Evolutionary conservation across 2,329 filamentous ascomycete species (phyloP), one percentile per base, ranked within the genome.

Genomic region (Orbilia quercus): DNA sequence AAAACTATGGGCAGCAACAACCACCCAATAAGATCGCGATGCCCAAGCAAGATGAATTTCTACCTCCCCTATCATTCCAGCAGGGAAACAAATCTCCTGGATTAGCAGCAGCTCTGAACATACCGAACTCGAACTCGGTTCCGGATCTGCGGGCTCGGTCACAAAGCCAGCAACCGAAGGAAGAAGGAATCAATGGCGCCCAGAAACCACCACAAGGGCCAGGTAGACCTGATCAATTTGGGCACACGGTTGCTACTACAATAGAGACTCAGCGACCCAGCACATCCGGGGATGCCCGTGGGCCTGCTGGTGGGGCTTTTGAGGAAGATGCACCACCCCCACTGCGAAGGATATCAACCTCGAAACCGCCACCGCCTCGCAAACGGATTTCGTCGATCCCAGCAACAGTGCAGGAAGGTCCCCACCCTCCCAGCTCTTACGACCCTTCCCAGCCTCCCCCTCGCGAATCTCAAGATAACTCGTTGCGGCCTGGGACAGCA

Each of bases 281-380:
- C 25, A 72, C 59, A 36, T 64, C 66, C 9, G 59, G 59, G 1
- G 67, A 51, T 12, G 11, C 23, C 14, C 64, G 54, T 5, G 59
- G 45, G 14, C 53, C 59, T 12, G 45, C 59, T 11, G 44, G 18
- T 25, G 51, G 53, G 28, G 20, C 5, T 11, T 64, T 59, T 36
- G 69, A 74, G 36, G 60, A 66, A 1, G 60, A 67, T 63, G 69
- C 48, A 3, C 69, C 69, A 7, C 69, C 69, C n/a, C 69, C 69
- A n/a, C 45, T 74, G 14, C 55, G 69, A 74, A 66, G 69, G 34
- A 47, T 74, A 44, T 74, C 69, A 22, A 74, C 42, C 16, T 74
- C 69, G 14, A 74, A 63, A 34, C 69, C 69, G 5, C 69, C 62
- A 7, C 69, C 69, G 9, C 54, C 60, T 4, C 69, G 69, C 12